A percentile compares a stretch with the other conserved stretches of the same genome.
phyloP scores from a whole-genome alignment of 2,329 filamentous ascomycete genomes.

The Nemania diffusa region DNA sequence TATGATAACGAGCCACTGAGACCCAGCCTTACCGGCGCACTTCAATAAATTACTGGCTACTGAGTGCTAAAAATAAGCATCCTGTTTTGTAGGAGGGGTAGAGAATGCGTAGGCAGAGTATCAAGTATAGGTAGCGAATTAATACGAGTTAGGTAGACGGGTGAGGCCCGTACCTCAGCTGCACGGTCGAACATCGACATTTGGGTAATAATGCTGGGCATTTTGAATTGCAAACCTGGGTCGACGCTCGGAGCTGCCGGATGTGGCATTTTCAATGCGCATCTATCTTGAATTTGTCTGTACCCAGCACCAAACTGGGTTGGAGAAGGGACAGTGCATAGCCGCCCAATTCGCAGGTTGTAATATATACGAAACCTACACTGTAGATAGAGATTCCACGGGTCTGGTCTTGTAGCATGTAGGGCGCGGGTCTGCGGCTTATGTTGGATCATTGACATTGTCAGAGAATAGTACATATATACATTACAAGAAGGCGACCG shows the following conservation, averaged over 20 bases:
- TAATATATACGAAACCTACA: constrained; percentile 1
- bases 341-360: not conserved
- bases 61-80: constrained; percentile 14
- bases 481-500: constrained; percentile 25
- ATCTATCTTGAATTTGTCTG: not conserved
- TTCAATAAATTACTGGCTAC: not conserved
- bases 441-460: constrained; percentile 13
- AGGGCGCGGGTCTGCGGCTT: not conserved
- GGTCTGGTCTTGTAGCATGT: not conserved
- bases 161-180: not conserved
- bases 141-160: not conserved
- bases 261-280: constrained; percentile 14
- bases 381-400: not conserved
- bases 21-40: constrained; percentile 14
- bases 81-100: not conserved
- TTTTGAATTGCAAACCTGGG: not conserved
- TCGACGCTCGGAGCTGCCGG: constrained; percentile 20
- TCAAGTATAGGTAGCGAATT: not conserved
- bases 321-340: not conserved
- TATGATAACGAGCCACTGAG: constrained; percentile 17
- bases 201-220: not conserved
- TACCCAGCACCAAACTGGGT: not conserved
- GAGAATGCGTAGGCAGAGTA: not conserved
- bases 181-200: not conserved
- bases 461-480: constrained; percentile 11